A percentile compares a stretch with the other conserved stretches of the same genome.
These are phyloP conservation scores for Yueomyces sp. DNA, from an alignment of 805 yeast genomes.

Conservation along the genomic window DNA sequence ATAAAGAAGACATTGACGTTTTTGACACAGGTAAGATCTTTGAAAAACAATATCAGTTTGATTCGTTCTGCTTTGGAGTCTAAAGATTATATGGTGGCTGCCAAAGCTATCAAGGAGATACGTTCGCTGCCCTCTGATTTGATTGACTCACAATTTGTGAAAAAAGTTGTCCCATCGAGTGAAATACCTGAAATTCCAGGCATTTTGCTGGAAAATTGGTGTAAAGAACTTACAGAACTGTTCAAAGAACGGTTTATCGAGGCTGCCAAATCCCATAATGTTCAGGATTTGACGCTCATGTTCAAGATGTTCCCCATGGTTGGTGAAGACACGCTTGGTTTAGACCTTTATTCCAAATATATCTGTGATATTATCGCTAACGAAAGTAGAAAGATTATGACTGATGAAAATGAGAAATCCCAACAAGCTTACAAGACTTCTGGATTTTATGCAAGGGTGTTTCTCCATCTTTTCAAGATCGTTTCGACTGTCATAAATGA, in stretches of 20 bases:
- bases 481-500: constrained; percentile 76
- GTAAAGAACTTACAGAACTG: constrained; percentile 38
- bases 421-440: constrained; percentile 28
- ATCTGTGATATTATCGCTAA: constrained; percentile 75
- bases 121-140: constrained; percentile 40
- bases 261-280: constrained; percentile 56
- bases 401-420: constrained; percentile 18
- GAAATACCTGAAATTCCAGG: constrained; percentile 74
- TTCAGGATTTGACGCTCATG: constrained; percentile 57
- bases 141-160: constrained; percentile 59
- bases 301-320: constrained; percentile 83
- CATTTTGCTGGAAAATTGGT: constrained; percentile 43
- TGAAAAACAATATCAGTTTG: constrained; percentile 52
- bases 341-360: constrained; percentile 72
- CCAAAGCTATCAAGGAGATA: constrained; percentile 46
- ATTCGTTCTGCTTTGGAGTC: constrained; percentile 55
- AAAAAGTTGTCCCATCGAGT: constrained; percentile 70
- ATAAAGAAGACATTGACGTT: constrained; percentile 50
- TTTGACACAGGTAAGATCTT: constrained; percentile 49
- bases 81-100: constrained; percentile 65
- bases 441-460: constrained; percentile 38
- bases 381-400: constrained; percentile 57
- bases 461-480: constrained; percentile 65
- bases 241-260: constrained; percentile 52
- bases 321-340: constrained; percentile 56